Percentiles rank a stretch among this genome's conserved stretches.
phyloP scores from a whole-genome alignment of 148 eudicot species.

The Rhododendron williamsianum region DNA sequence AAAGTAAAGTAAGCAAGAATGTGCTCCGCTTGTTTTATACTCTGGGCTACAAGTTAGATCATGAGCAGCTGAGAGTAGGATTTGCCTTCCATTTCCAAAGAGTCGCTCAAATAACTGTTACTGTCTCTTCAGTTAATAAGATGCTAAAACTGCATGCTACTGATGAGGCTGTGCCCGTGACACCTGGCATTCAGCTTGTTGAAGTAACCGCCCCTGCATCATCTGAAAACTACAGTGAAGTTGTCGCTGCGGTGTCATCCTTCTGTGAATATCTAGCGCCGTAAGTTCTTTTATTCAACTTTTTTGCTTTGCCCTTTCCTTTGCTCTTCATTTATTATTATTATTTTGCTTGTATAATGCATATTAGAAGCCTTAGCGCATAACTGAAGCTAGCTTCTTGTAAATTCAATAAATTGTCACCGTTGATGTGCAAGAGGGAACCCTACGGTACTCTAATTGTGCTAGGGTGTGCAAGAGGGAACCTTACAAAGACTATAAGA shows the following conservation, averaged over 20 bases:
- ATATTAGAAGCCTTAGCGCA: not conserved
- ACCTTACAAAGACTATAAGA: not conserved
- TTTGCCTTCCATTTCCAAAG: conserved; percentile 65
- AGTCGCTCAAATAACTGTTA: conserved; percentile 79
- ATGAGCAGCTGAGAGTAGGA: conserved; percentile 80
- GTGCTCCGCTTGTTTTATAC: conserved; percentile 72
- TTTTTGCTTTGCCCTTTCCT: not conserved
- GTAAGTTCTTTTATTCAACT: conserved; percentile 40
- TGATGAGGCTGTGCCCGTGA: conserved; percentile 75
- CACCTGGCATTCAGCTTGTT: conserved; percentile 88
- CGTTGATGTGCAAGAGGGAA: not conserved
- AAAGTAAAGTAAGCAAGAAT: conserved; percentile 90
- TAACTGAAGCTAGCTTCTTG: not conserved
- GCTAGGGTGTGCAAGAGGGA: not conserved
- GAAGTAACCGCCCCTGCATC: conserved; percentile 94
- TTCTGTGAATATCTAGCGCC: conserved; percentile 96
- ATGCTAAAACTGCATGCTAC: conserved; percentile 77
- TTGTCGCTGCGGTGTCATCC: conserved; percentile 77
- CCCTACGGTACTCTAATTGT: not conserved
- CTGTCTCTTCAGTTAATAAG: conserved; percentile 77
- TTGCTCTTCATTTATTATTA: not conserved
- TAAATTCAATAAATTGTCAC: not conserved
- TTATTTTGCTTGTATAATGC: not conserved
- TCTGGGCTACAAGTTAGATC: conserved; percentile 84
- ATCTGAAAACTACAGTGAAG: conserved; percentile 73